Base-by-base conservation (phyloP, 2,329 filamentous ascomycete genomes). In the Fusarium sambucinum region DNA sequence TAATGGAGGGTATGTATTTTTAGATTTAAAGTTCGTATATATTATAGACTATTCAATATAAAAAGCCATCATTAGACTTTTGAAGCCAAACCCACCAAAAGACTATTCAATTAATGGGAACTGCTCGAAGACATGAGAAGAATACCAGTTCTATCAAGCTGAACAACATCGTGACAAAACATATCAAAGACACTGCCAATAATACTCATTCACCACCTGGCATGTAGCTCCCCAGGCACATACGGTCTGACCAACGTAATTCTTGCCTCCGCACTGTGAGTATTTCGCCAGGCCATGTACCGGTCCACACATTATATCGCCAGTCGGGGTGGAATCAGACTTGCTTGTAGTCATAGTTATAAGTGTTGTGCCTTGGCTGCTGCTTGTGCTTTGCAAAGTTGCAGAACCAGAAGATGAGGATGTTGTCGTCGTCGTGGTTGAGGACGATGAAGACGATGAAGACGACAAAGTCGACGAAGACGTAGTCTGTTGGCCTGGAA, bases 201-300 rank as follows among this genome's bases (percentile, higher is more conserved):
- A 73, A 12, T 60, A 73, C 1, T 45, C 42, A 2, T 73, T 73
- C 0, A 66, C 6, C 2, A 48, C 27, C 25, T 73, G 40, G 13
- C 70, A 73, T 2, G 35, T 68, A 2, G 68, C 62, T 0, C 70
- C 70, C 68, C 66, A 73, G 19, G 57, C 45, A 2, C 70, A 73
- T 0, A 71, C 10, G 0, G 58, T 68, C 7, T 66, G 55, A 0
- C 70, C 70, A 0, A 50, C 42, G 1, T 57, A 73, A 0, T 55
- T 35, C 38, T 57, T 59, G 0, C 70, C 70, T 27, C 70, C 70
- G 3, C 70, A 73, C 51, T 73, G 70, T 14, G 66, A 66, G 10
- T 73, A 73, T 13, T 73, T 73, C 2, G 68, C 55, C 7, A 73
- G 35, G 23, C 70, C 70, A 2, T 19, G 51, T 37, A 4, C 47